phyloP scores from a whole-genome alignment of 78 protist species.

The Protostelium mycophagum region DNA sequence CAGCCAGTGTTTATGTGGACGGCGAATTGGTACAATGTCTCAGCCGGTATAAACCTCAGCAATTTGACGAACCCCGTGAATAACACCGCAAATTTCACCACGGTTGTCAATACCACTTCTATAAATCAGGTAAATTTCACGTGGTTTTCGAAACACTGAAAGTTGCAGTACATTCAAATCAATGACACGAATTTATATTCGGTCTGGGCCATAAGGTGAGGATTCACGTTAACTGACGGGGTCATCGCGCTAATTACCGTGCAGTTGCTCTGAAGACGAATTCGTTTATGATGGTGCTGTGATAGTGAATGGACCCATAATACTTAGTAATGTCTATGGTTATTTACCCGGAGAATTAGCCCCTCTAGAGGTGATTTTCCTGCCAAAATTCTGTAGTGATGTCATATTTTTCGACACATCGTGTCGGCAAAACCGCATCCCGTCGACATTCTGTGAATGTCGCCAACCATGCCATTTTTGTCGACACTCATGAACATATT shows the following conservation, averaged over 20 bases:
- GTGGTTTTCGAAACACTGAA: no score
- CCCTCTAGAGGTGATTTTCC: neutral
- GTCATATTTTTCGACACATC: no score
- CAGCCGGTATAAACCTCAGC: neutral
- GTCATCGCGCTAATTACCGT: no score
- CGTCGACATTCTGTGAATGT: no score
- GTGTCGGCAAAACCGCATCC: no score
- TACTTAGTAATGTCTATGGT: neutral
- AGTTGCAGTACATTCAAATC: no score
- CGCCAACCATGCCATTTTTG: no score
- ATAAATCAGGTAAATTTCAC: neutral
- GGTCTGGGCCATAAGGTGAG: neutral
- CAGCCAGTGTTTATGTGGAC: neutral
- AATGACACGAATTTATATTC: no score
- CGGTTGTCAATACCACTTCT: neutral
- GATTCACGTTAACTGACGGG: no score
- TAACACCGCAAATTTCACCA: neutral
- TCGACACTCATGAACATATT: neutral
- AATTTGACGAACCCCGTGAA: neutral
- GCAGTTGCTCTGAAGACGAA: neutral
- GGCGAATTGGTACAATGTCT: neutral
- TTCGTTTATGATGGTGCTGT: neutral
- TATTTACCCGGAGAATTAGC: neutral
- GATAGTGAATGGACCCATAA: neutral
- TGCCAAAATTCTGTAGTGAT: no score